Base-by-base conservation (phyloP, 1,139 yeast genomes). In the Dujonia santamariae region DNA sequence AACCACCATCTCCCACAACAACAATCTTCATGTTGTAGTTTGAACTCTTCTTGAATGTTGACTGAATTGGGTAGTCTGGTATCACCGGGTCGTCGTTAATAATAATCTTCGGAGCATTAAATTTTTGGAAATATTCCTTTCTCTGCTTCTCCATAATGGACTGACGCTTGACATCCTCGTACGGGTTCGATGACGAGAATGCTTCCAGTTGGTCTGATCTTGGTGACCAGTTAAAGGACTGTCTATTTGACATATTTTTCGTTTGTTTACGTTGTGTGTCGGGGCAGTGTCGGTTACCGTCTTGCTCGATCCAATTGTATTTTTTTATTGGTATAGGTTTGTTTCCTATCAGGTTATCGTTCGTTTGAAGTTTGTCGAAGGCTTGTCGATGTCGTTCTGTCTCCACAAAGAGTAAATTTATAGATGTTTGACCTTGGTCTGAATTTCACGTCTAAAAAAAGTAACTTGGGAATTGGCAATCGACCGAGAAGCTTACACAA, bases 1-100 rank as follows among this genome's bases (percentile, higher is more conserved):
- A 85, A 11, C 94, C 95, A 46, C 95, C 95, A 56, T 90, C 97
- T 4, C 97, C 97, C 4, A 90, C 96, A 16, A 87, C 90, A 15
- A 88, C 92, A 18, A 85, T 61, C 50, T 85, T 85, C 59, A 78
- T 66, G 43, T 70, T 68, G 40, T 70, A 57, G 32, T 54, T 43
- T 32, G 70, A 57, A 34, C 58, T 56, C 38, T 62, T 62, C 31
- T 55, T 50, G 45, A 61, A 54, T 26, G 52, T 48, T 11, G 52
- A 45, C 35, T 59, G 63, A 40, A 65, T 58, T 13, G 53, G 53
- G 45, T 61, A 69, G 32, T 58, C 38, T 13, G 75, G 74, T 20
- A 67, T 58, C 16, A 52, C 42, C 2, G 74, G 72, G 40, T 63
- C 66, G 38, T 66, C 67, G 36, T 64, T 48, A 29, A 66, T 61